phyloP scores from a whole-genome alignment of 441 rosid genomes.

The Theobroma grandiflorum region DNA sequence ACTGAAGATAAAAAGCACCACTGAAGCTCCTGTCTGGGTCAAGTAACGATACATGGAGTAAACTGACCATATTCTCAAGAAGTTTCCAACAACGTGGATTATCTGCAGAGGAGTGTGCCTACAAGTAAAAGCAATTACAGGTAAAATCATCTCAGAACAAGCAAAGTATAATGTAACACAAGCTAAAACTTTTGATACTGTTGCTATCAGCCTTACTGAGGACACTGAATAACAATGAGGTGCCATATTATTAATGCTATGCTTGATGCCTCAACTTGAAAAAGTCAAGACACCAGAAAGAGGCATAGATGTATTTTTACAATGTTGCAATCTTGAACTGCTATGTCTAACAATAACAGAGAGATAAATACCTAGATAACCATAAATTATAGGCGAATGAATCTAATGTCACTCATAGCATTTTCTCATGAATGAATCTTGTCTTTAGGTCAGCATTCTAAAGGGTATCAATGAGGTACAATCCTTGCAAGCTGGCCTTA shows the following conservation, averaged over 20 bases:
- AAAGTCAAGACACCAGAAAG: background rate
- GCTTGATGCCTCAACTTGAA: background rate
- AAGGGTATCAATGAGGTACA: background rate
- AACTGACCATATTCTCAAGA: constrained; percentile 95
- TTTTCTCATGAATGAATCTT: background rate
- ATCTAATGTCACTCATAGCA: background rate
- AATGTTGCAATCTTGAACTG: background rate
- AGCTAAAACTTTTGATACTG: background rate
- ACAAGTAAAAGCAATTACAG: constrained; percentile 28
- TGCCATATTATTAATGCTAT: background rate
- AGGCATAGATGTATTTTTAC: background rate
- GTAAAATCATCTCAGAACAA: constrained; percentile 19
- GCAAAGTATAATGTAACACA: background rate
- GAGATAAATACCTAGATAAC: background rate
- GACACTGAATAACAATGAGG: background rate
- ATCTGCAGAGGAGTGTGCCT: constrained; percentile 90
- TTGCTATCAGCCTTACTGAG: background rate
- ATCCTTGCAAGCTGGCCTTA: background rate
- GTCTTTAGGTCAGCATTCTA: background rate
- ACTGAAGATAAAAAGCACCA: constrained; percentile 80
- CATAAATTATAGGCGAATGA: background rate
- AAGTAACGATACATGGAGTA: constrained; percentile 85
- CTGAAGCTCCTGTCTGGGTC: constrained; percentile 82
- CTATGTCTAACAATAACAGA: background rate
- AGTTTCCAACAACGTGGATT: constrained; percentile 75